Conservation (phyloP, 306 rosid species). For the Benincasa hispida region DNA sequence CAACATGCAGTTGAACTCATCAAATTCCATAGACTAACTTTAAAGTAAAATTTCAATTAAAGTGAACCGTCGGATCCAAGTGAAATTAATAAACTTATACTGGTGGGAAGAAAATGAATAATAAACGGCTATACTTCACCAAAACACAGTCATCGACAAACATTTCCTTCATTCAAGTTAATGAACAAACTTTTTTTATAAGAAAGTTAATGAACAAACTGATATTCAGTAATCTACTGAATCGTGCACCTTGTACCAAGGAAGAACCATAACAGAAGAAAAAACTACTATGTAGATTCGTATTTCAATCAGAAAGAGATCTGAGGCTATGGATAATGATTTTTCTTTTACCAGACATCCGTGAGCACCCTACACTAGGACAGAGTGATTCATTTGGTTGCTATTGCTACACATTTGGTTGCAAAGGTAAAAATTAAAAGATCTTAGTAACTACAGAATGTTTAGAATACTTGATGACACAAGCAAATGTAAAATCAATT, state of each 20-base stretch:
- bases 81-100: not conserved
- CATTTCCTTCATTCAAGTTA: not conserved
- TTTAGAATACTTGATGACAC: not conserved
- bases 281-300: not conserved
- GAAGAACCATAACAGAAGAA: not conserved
- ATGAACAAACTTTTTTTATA: no score
- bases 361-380: not conserved
- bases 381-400: not conserved
- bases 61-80: not conserved
- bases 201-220: not conserved
- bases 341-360: not conserved
- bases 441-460: no score
- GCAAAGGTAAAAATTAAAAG: not conserved
- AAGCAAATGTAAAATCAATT: not conserved
- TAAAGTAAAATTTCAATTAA: not conserved
- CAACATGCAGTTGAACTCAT: not conserved
- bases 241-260: not conserved
- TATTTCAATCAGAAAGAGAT: not conserved
- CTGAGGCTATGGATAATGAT: not conserved
- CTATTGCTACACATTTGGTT: not conserved
- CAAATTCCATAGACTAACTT: not conserved
- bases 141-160: not conserved
- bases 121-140: not conserved
- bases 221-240: not conserved
- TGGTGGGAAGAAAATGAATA: not conserved